A percentile compares a stretch with the other conserved stretches of the same genome.
These are phyloP conservation scores for Pythium phragmiticola DNA, from an alignment of 352 stramenopile genomes.

Conservation along the genomic window DNA sequence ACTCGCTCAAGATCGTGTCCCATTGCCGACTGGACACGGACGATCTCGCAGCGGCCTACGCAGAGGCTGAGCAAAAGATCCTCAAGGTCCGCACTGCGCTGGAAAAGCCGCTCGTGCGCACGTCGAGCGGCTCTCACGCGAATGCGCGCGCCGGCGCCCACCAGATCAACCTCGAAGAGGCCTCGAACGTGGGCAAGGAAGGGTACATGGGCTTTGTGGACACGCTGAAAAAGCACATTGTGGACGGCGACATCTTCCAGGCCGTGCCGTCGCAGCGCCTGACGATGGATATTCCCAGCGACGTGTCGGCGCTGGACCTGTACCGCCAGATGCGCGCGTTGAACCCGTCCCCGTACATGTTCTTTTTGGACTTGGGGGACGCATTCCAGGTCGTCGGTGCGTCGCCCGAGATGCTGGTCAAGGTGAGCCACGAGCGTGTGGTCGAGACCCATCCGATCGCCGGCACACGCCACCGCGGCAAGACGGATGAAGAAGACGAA, in stretches of 20 bases:
- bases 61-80: slow-evolving; percentile 74
- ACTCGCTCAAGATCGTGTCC: slow-evolving; percentile 89
- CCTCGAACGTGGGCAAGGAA: slow-evolving; percentile 79
- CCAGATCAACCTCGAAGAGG: slow-evolving; percentile 68
- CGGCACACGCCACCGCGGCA: slow-evolving; percentile 82
- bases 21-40: slow-evolving; percentile 72
- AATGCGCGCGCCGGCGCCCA: slow-evolving; percentile 33
- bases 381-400: slow-evolving; percentile 88
- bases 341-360: slow-evolving; percentile 91
- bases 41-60: slow-evolving; percentile 66
- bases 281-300: slow-evolving; percentile 57
- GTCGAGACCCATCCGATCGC: slow-evolving; percentile 90
- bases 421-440: slow-evolving; percentile 80
- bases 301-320: slow-evolving; percentile 75
- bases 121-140: slow-evolving; percentile 55
- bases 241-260: slow-evolving; percentile 90
- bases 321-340: slow-evolving; percentile 89
- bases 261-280: slow-evolving; percentile 85
- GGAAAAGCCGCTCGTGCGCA: slow-evolving; percentile 55
- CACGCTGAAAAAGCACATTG: slow-evolving; percentile 87
- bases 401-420: slow-evolving; percentile 89
- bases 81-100: slow-evolving; percentile 56
- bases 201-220: slow-evolving; percentile 88
- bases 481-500: slow-evolving; percentile 84
- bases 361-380: slow-evolving; percentile 81